Base-by-base conservation (phyloP, 75 land plant genomes). In the Azolla pinnata region DNA sequence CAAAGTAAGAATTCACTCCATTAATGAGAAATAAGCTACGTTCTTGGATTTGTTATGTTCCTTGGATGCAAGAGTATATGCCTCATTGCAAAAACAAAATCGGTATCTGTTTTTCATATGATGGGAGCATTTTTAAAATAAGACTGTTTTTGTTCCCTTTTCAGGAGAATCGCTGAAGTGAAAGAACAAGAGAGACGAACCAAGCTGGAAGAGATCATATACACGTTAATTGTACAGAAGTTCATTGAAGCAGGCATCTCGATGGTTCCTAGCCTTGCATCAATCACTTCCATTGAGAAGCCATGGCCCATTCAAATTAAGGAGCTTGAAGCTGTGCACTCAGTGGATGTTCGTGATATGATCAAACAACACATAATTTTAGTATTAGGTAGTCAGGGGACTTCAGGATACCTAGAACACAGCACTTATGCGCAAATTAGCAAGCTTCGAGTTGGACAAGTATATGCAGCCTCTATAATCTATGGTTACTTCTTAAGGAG, bases 401-500 rank as follows among this genome's bases (percentile, higher is more conserved):
- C 62, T 5, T 21, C 67, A 2, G 27, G 35, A 5, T 60, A 68
- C 28, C 33, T 29, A 3, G 83, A 80, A 26, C 31, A 57, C 14
- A 60, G 27, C 35, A 33, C 75, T 53, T 33, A 72, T 42, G 74
- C 70, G 10, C 82, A 79, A 29, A 74, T 77, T 0, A 81, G 83
- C 67, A 81, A 78, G 65, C 59, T 78, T 10, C 38, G 70, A 46
- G 64, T 81, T 20, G 83, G 81, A 4, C 81, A 78, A 48, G 73
- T 79, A 12, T 82, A 82, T 68, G 79, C 82, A 49, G 74, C 85
- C 14, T 82, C 85, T 2, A 66, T 81, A 5, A 82, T 75, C 67
- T 82, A 82, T 66, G 82, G 85, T 2, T 82, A 82, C 54, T 82
- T 82, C 55, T 66, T 82, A 2, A 79, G 61, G 44, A 65, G 82